A percentile compares a stretch with the other conserved stretches of the same genome.
phyloP scores from a whole-genome alignment of 2,329 filamentous ascomycete species.

The Remersonia thermophila region DNA sequence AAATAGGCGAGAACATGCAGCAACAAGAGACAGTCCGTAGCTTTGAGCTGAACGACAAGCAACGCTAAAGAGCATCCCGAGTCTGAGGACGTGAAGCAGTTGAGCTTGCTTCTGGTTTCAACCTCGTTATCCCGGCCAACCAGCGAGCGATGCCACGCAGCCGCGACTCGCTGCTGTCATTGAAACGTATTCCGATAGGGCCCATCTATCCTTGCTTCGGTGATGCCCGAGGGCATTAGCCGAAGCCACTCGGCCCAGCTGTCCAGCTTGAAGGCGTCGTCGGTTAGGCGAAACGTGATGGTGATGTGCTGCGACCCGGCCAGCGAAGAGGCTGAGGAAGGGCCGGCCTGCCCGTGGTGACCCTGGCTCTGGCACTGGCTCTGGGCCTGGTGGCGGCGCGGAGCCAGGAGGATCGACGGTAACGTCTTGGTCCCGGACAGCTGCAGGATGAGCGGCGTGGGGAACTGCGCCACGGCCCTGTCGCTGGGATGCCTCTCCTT shows the following conservation, averaged over 20 bases:
- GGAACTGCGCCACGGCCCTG: slow-evolving; percentile 35
- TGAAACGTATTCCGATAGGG: slow-evolving; percentile 31
- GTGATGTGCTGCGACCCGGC: slow-evolving; percentile 35
- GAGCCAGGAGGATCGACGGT: slow-evolving; percentile 44
- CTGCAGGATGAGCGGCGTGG: slow-evolving; percentile 44
- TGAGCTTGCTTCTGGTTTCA: no score
- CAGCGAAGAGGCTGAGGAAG: slow-evolving; percentile 23
- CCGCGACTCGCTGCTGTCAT: slow-evolving; percentile 16
- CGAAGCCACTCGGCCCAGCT: slow-evolving; percentile 47
- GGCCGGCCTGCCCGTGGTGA: slow-evolving; percentile 21
- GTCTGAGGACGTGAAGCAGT: no score
- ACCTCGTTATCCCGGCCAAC: no score
- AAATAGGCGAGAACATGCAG: no score
- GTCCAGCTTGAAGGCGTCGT: slow-evolving; percentile 39
- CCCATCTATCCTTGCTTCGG: slow-evolving; percentile 42
- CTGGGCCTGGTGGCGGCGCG: slow-evolving; percentile 28
- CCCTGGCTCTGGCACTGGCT: no score
- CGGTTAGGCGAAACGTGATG: slow-evolving; percentile 37
- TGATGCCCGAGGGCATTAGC: slow-evolving; percentile 44
- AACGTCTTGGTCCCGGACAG: slow-evolving; percentile 40
- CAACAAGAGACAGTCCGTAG: no score
- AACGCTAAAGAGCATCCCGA: no score
- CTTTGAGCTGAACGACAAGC: no score
- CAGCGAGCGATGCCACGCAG: background rate
- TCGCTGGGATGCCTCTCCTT: slow-evolving; percentile 36